Evolutionary conservation across 225 moss, liverwort and hornwort genomes (phyloP).

Genomic region (Pleurozium schreberi): DNA sequence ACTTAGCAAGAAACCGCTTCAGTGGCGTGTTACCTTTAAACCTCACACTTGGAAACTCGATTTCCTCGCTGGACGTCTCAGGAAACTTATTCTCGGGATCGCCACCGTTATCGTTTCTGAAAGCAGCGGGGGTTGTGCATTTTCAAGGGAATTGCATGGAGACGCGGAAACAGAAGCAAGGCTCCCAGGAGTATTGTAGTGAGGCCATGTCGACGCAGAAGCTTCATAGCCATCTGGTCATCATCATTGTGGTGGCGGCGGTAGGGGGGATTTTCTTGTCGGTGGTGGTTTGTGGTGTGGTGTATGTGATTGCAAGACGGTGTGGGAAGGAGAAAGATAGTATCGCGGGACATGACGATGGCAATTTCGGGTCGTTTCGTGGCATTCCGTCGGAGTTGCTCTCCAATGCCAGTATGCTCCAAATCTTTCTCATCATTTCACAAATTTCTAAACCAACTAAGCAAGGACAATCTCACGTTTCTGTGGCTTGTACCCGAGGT

Average conservation of each 20-base stretch:
- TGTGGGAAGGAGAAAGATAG: constrained; percentile 20
- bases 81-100: constrained; percentile 55
- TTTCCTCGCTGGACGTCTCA: constrained; percentile 60
- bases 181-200: constrained; percentile 39
- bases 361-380: constrained; percentile 43
- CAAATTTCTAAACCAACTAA: not conserved
- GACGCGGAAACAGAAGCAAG: constrained; percentile 46
- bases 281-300: constrained; percentile 6
- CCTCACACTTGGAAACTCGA: constrained; percentile 30
- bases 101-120: constrained; percentile 32
- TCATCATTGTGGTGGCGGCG: constrained; percentile 47
- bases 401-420: constrained; percentile 68
- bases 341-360: constrained; percentile 20
- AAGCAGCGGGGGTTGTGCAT: constrained; percentile 1
- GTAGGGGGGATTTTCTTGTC: constrained; percentile 19
- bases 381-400: constrained; percentile 90
- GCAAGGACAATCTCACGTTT: not conserved
- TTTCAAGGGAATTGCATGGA: constrained; percentile 70
- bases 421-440: not conserved
- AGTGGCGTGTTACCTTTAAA: constrained; percentile 45
- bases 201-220: not conserved
- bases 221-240: constrained; percentile 22
- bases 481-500: not conserved
- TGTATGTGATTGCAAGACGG: constrained; percentile 4
- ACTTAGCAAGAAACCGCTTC: constrained; percentile 61